Evolutionary conservation across 2,329 filamentous ascomycete species (phyloP), one percentile per base, ranked within the genome.

Genomic region (Microdochium bolleyi): DNA sequence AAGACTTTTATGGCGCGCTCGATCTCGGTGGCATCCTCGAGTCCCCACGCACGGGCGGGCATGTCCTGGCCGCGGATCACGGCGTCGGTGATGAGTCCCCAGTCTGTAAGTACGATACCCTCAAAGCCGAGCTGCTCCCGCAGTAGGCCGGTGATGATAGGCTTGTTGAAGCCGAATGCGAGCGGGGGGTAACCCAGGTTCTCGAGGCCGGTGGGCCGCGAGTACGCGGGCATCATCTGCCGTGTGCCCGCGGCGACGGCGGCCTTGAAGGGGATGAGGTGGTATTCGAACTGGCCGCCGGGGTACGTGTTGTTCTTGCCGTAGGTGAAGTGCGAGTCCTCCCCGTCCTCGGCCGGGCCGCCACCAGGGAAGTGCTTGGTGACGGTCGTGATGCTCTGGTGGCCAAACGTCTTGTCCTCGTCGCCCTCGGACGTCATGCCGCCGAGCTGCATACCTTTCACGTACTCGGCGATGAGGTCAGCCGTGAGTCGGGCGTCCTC

Each of bases 361-460:
- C 70, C 74, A 3, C 77, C 77, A 0, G 77, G 76, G 57, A 80
- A 80, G 55, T 80, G 76, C 61, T 80, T 80, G 0, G 76, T 77
- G 1, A 78, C 70, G 0, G 76, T 74, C 1, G 69, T 70, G 3
- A 79, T 71, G 2, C 73, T 75, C 25, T 70, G 55, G 0, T 62
- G 57, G 0, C 75, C 75, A n/a, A 77, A 63, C 30, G 66, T 61
- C 2, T 70, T 65, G 0, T 73, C 74, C 24, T 21, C 41, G 21
- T 46, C 41, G 41, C 41, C 41, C 41, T 21, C n/a, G 41, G 41
- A 11, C n/a, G n/a, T 24, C n/a, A 19, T 7, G n/a, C 41, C 41
- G 16, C 41, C 41, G 21, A 46, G 41, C 41, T 76, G 74, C 49
- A 79, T 72, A 19, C 75, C 76, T 49, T 71, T 68, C 57, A 79